Evolutionary conservation across 2,329 filamentous ascomycete genomes (phyloP), one percentile per base, ranked within the genome.

Genomic region (Sclerotinia borealis): DNA sequence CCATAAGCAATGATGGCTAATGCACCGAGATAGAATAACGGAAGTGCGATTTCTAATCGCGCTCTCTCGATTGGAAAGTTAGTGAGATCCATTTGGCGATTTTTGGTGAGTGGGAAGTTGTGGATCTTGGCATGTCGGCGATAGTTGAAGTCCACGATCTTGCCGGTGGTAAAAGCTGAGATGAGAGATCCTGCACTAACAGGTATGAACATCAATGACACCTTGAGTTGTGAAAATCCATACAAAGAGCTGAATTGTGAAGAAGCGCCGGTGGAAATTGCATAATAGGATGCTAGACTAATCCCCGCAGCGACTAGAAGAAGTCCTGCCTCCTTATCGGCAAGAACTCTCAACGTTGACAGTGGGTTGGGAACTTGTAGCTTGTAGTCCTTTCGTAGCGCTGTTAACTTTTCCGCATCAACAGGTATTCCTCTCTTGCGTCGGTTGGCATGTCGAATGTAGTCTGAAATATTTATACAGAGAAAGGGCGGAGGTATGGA

Each of bases 141-240:
- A 72, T 86, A 92, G 72, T 90, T 91, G 76, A 81, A 79, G 69
- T 87, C 84, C 6, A 86, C 75, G 1, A 84, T 61, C 15, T 75
- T 74, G 10, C 83, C 79, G 27, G 25, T 61, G 5, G 41, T 37
- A 48, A 63, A 52, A 8, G 59, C 51, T 4, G 59, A 48, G 17
- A 63, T 3, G 13, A 64, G 41, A 19, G 59, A 54, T 31, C 63
- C 64, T 43, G 29, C 49, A 22, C 63, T 66, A 19, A 66, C 52
- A 1, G 67, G 67, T 2, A 70, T 48, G 52, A 66, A 69, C 17
- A 62, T 59, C 1, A 71, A 67, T 4, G 65, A 63, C 19, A 70
- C 56, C 82, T 83, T 17, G 80, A 77, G 1, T 80, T 77, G 11
- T 63, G 27, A 37, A 11, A 31, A 47, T 7, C 29, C n/a, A 29